Evolutionary conservation across 257 asterid genomes (phyloP).

Genomic region (Galeopsis tetrahit): DNA sequence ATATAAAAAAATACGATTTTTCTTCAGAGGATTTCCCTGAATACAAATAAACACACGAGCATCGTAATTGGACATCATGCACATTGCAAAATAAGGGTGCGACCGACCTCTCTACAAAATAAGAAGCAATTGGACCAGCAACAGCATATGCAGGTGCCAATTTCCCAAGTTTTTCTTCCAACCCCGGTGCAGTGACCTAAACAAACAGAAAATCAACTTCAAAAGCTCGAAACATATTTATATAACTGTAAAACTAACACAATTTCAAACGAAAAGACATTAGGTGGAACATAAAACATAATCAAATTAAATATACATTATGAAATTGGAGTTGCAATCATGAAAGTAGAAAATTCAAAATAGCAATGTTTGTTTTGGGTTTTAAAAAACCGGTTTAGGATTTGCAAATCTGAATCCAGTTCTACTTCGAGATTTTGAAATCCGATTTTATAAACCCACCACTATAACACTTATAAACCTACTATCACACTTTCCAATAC

Average conservation of each 20-base stretch:
- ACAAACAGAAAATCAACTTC: slow-evolving; percentile 20
- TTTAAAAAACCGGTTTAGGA: too few species aligned
- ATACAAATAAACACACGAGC: neutral
- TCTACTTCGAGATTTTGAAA: too few species aligned
- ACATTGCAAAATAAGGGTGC: neutral
- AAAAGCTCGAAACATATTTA: neutral
- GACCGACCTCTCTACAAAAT: slow-evolving; percentile 75
- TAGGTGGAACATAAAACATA: neutral
- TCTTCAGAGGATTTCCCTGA: slow-evolving; percentile 15
- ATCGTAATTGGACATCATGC: slow-evolving; percentile 5
- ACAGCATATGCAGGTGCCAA: slow-evolving; percentile 86
- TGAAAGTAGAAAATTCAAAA: slow-evolving; percentile 10
- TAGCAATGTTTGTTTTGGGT: too few species aligned
- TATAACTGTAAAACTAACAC: neutral
- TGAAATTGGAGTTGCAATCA: neutral
- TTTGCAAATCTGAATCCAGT: too few species aligned
- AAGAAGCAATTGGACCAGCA: slow-evolving; percentile 71
- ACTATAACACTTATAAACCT: too few species aligned
- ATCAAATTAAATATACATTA: neutral
- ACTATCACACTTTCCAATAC: too few species aligned
- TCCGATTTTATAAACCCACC: too few species aligned
- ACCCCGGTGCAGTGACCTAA: slow-evolving; percentile 86
- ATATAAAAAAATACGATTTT: neutral
- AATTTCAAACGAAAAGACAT: neutral
- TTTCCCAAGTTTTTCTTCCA: slow-evolving; percentile 82